These are phyloP conservation scores for Leccinum pachyderme DNA, from an alignment of 1,284 basidiomycete genomes.

Conservation along the genomic window DNA sequence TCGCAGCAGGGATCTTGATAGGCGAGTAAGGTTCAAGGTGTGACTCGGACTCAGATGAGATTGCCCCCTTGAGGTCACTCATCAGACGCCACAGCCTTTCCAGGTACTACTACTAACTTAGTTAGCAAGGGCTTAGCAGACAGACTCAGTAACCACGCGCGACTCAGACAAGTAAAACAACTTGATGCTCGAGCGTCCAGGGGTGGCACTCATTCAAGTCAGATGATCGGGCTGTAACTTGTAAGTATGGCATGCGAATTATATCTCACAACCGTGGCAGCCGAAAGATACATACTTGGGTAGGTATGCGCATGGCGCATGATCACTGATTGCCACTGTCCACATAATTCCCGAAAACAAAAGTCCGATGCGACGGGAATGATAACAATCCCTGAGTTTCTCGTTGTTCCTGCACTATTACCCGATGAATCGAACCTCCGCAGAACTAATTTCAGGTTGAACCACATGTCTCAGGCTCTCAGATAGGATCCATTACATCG, in stretches of 20 bases:
- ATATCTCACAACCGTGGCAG: neutral
- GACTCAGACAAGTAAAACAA: too few species aligned
- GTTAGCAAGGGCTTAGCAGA: too few species aligned
- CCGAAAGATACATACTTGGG: neutral
- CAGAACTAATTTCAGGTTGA: neutral
- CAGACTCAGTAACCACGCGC: too few species aligned
- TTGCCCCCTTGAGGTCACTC: too few species aligned
- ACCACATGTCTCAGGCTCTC: neutral
- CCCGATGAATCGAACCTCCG: neutral
- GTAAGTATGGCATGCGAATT: neutral
- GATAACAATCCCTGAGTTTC: neutral
- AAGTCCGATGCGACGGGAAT: neutral
- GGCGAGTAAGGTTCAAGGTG: too few species aligned
- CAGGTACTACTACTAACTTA: too few species aligned
- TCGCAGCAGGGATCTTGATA: too few species aligned
- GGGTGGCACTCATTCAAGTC: too few species aligned
- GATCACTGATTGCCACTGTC: neutral
- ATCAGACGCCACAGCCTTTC: too few species aligned
- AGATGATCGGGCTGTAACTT: neutral
- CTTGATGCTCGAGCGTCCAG: too few species aligned
- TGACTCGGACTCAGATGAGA: too few species aligned
- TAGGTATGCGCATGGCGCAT: neutral
- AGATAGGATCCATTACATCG: neutral
- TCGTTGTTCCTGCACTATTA: conserved; percentile 1
- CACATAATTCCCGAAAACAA: neutral